Base-by-base conservation (phyloP, 306 rosid genomes). In the Corylus americana region DNA sequence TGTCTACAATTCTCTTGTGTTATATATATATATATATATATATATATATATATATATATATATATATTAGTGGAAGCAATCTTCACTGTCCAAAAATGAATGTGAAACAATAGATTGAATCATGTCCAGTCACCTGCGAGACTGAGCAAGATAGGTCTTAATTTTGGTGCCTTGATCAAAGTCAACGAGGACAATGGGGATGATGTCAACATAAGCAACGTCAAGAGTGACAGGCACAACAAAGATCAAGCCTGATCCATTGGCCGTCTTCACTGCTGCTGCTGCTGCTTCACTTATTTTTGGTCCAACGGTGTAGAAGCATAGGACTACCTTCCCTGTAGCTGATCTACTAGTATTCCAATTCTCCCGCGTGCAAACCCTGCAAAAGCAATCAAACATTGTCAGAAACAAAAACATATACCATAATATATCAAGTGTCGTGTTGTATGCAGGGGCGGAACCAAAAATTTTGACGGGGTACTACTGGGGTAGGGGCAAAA, bases 101-200 rank as follows among this genome's bases (percentile, higher is more conserved):
- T 29, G 27, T 45, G 44, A 62, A 62, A 62, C 4, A 2, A 5
- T 14, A 4, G 13, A 16, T 42, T 35, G 64, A 66, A 51, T 29
- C 44, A 45, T 51, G 55, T n/a, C 1, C 11, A 64, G 14, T 29
- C 50, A 16, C 92, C 37, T 83, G 55, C 37, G 78, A 77, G 78
- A 85, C 27, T 77, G 77, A 12, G 75, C 71, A 27, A 89, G 88
- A 39, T 76, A 79, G 73, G 83, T 57, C 79, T 61, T 74, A 55
- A 89, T 58, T 53, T 77, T 53, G 55, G 89, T 89, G 39, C 86
- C 91, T 17, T 76, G 80, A 6, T 59, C 64, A 48, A 85, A 54
- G 81, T 81, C 79, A 66, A 89, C 74, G 59, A 61, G 78, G 63
- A 83, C 82, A 1, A 87, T 81, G 78, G 91, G 92, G 67, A 87